These are phyloP conservation scores for Hypoxylon lenormandii DNA, from an alignment of 495 filamentous ascomycete species.

Conservation along the genomic window DNA sequence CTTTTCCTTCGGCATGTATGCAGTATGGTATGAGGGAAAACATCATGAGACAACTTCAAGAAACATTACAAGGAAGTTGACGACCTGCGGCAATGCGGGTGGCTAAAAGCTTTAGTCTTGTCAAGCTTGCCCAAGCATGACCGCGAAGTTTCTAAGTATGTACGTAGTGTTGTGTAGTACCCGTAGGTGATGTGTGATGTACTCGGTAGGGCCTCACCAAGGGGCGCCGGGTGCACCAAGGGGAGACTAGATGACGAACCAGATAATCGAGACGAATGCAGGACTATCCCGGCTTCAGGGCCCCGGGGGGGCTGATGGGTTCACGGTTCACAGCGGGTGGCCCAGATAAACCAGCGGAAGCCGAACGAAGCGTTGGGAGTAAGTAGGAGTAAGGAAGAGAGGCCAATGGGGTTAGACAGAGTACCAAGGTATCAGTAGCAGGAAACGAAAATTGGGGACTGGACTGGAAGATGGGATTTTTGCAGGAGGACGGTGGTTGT, in stretches of 20 bases:
- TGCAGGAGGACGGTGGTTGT: conserved; percentile 42
- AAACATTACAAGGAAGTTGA: conserved; percentile 49
- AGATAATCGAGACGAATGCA: conserved; percentile 42
- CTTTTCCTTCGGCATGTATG: conserved; percentile 51
- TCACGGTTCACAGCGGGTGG: conserved; percentile 48
- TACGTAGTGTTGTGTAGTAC: conserved; percentile 28
- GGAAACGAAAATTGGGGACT: conserved; percentile 49
- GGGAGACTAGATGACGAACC: conserved; percentile 43
- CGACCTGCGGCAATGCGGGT: conserved; percentile 47
- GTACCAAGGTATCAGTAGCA: conserved; percentile 32
- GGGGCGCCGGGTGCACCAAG: conserved; percentile 34
- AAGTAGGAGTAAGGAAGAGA: conserved; percentile 2
- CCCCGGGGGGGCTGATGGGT: conserved; percentile 34
- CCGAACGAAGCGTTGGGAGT: conserved; percentile 46
- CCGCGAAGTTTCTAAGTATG: conserved; percentile 45
- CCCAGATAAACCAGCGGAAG: conserved; percentile 45
- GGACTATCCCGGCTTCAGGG: conserved; percentile 45
- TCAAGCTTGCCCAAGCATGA: conserved; percentile 43
- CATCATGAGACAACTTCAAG: conserved; percentile 52
- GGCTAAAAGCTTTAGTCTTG: conserved; percentile 49
- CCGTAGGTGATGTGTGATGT: conserved; percentile 29
- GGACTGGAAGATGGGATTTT: conserved; percentile 46
- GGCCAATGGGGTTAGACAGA: conserved; percentile 43
- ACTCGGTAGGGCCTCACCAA: conserved; percentile 37
- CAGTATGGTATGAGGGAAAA: conserved; percentile 52